Base-by-base conservation (phyloP, 2,329 filamentous ascomycete genomes). In the Rhynchosporium agropyri region DNA sequence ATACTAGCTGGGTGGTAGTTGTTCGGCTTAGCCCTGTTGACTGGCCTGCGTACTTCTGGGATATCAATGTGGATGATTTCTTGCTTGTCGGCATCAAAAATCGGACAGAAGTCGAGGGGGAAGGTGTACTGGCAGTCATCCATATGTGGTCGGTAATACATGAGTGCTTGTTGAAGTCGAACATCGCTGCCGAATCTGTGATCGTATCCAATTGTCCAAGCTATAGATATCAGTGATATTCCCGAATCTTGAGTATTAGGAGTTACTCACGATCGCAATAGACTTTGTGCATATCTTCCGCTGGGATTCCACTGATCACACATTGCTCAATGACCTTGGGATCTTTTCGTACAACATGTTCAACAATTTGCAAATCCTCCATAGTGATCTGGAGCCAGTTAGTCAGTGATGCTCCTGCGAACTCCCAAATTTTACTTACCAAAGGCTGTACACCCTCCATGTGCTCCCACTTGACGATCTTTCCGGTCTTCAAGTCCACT, bases 181-280 rank as follows among this genome's bases (percentile, higher is more conserved):
- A 91, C 81, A 49, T 81, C 81, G 74, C 79, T 94, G 65, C 92
- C 93, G 71, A 92, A 95, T 50, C 93, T 88, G 78, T 96, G 91
- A 71, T 97, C 93, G 74, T 92, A 96, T 55, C 93, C 93, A 76
- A 97, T 96, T 0, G 93, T 96, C 93, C 93, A 97, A 10, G 91
- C 84, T 87, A 56, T 42, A 57, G 49, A 60, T n/a, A 53, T 73
- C 65, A 71, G 65, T 36, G 60, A 31, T 42, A 29, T 5, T 36
- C n/a, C 12, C 49, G n/a, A 4, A n/a, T 38, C 10, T 12, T 2
- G 28, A 10, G 20, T 20, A 15, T 3, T 28, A 7, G 5, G 5
- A 13, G 8, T 26, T 42, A 82, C 83, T 77, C 74, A 83, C 86
- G 92, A 74, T 97, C 93, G 76, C 92, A 96, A 79, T 96, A 97